Base-by-base conservation (phyloP, 2,329 filamentous ascomycete genomes). In the Talaromyces sp. region DNA sequence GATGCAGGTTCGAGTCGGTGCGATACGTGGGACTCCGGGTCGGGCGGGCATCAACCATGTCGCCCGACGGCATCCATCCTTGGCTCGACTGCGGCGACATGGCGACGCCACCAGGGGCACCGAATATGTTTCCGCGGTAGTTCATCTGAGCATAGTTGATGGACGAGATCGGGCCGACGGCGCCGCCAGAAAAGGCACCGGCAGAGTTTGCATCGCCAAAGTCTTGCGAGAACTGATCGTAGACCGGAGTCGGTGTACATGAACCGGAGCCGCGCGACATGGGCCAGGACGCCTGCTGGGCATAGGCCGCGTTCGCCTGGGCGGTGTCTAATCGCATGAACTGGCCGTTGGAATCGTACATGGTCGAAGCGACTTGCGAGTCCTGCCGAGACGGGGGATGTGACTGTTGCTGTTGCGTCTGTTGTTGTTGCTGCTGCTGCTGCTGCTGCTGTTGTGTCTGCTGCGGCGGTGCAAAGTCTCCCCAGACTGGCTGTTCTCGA, bases 191-290 rank as follows among this genome's bases (percentile, higher is more conserved):
- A 71, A 80, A 76, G 59, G 76, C 72, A 51, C 75, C 73, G 55
- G 74, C 69, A n/a, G 77, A 65, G 62, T 72, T 73, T 66, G 79
- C 72, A 59, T 84, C 81, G 49, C 28, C 17, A 69, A 81, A 81
- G 55, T 84, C 81, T 44, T 79, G 74, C 36, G 80, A 76, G 69
- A 84, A 85, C 53, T 86, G 84, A 69, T 90, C 88, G 69, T 91
- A 90, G 58, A 86, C 81, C 64, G 86, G 87, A 64, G 92, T 85
- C 17, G 90, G 89, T 7, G 91, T 93, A 74, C 86, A 88, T 64
- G 90, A 85, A 58, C 86, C 89, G 28, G 89, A 90, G 68, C 80
- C 81, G 57, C 82, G 83, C 67, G 86, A 83, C 72, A 88, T 82
- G 56, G 86, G 80, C 89, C 90, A 93, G 64, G 80, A 72, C 57